phyloP scores from a whole-genome alignment of 2,329 filamentous ascomycete species.

The Colletotrichum kahawae region DNA sequence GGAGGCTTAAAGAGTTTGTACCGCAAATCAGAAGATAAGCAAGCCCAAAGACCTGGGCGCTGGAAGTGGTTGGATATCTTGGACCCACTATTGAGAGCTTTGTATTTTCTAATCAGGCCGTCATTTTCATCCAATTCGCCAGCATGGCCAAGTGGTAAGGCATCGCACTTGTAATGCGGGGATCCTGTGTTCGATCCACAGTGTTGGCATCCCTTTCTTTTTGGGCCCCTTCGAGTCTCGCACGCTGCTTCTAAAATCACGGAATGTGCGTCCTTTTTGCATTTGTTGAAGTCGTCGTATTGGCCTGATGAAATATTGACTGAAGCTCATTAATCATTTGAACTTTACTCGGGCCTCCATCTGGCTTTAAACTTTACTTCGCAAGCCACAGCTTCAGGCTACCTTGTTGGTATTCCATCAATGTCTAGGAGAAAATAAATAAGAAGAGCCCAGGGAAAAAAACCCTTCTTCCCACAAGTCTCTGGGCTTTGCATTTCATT shows the following conservation, averaged over 20 bases:
- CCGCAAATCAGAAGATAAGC: background rate
- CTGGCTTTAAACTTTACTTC: background rate
- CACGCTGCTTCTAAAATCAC: background rate
- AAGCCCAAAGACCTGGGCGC: background rate
- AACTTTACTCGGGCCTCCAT: background rate
- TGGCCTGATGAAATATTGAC: background rate
- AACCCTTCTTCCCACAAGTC: background rate
- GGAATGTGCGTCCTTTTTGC: background rate
- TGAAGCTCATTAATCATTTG: background rate
- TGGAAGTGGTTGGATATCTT: background rate
- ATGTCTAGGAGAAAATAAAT: too few species aligned
- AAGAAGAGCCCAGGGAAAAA: background rate
- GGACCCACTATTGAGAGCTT: background rate
- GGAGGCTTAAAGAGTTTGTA: background rate
- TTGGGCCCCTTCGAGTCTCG: background rate
- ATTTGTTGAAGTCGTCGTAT: background rate
- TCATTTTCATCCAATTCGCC: background rate
- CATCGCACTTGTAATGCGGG: slow-evolving; percentile 40
- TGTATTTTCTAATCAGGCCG: rapidly evolving
- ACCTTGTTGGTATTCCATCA: too few species aligned
- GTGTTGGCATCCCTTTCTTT: slow-evolving; percentile 27
- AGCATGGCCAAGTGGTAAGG: slow-evolving; percentile 38
- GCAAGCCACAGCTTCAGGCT: background rate
- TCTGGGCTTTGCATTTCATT: background rate
- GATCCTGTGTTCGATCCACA: slow-evolving; percentile 38